Percentiles rank a stretch among this genome's conserved stretches.
Conservation (phyloP, 345 rosid genomes). For the Eucalyptus grandis region DNA sequence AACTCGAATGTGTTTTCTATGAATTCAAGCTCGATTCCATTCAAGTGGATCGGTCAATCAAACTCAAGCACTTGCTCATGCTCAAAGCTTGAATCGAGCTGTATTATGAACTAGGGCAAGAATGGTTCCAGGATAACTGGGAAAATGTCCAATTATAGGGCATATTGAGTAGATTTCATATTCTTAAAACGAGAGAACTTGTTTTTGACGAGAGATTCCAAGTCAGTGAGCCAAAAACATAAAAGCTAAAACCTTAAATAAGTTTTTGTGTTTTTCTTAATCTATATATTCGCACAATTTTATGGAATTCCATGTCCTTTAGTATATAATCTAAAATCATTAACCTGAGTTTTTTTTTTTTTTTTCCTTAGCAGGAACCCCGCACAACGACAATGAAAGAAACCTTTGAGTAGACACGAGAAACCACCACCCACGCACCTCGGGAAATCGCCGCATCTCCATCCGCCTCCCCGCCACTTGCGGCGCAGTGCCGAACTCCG, state of each 20-base stretch:
- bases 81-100: fast-evolving
- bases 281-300: fast-evolving
- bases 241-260: fast-evolving
- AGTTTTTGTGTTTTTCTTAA: fast-evolving
- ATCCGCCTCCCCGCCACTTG: too few relatives aligned
- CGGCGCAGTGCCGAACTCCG: too few relatives aligned
- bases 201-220: fast-evolving
- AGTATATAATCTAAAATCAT: background rate
- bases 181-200: too few relatives aligned
- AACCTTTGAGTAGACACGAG: too few relatives aligned
- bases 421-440: too few relatives aligned
- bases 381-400: too few relatives aligned
- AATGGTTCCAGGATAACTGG: fast-evolving
- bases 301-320: fast-evolving
- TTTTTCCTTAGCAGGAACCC: too few relatives aligned
- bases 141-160: background rate
- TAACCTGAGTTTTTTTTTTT: fast-evolving
- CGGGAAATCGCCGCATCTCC: too few relatives aligned
- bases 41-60: background rate
- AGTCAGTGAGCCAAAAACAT: background rate
- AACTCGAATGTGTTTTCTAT: background rate
- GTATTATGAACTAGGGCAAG: background rate
- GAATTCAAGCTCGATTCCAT: background rate
- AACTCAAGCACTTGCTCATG: background rate
- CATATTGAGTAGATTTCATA: fast-evolving